Conservation (phyloP, 768 basidiomycete species). For the Daedalea quercina region DNA sequence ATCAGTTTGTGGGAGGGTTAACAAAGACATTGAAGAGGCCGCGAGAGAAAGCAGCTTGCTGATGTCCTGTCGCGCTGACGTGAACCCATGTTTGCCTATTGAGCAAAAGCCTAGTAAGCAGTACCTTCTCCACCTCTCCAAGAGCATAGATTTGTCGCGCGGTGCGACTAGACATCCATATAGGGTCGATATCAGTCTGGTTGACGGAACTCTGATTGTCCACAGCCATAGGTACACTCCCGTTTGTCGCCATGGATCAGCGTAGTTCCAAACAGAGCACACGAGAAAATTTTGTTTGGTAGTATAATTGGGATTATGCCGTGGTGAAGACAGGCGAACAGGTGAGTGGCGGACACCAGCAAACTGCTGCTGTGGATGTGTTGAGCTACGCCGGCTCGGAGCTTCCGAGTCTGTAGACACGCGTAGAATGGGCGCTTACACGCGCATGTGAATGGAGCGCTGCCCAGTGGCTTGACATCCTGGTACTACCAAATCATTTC, state of each 20-base stretch:
- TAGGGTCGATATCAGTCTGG: conserved; percentile 53
- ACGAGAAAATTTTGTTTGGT: no score
- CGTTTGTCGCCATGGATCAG: neutral
- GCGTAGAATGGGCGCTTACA: no score
- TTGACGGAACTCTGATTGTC: neutral
- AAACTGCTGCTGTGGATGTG: no score
- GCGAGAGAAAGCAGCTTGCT: conserved; percentile 69
- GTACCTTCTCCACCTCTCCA: conserved; percentile 74
- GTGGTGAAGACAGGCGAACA: no score
- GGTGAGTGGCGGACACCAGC: no score
- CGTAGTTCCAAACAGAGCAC: no score
- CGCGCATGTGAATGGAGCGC: no score
- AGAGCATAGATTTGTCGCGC: conserved; percentile 77
- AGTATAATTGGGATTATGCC: no score
- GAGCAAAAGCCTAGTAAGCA: conserved; percentile 2
- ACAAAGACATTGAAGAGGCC: conserved; percentile 69
- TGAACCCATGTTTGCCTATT: neutral
- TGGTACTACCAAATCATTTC: no score
- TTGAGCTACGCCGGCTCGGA: no score
- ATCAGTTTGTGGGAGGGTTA: conserved; percentile 82
- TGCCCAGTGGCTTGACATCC: no score
- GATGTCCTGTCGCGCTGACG: conserved; percentile 49
- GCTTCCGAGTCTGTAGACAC: no score
- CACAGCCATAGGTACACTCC: neutral
- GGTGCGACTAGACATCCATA: conserved; percentile 77